Evolutionary conservation across 768 basidiomycete species (phyloP).

Genomic region (Serendipita vermifera): DNA sequence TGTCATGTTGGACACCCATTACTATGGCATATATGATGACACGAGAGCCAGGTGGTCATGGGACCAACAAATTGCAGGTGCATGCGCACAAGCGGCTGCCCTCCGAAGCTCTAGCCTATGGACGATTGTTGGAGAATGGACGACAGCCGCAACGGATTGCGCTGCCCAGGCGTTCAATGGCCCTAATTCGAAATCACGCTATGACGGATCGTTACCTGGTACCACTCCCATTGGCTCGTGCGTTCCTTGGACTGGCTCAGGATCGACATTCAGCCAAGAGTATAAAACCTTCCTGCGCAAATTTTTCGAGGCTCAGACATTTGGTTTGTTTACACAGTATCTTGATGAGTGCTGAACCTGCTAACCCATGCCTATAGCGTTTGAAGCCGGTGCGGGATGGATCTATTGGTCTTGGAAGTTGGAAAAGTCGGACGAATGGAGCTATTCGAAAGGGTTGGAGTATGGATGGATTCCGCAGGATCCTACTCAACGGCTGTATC

Average conservation of each 20-base stretch:
- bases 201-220: constrained; percentile 50
- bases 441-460: constrained; percentile 65
- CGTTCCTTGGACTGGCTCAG: constrained; percentile 54
- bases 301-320: constrained; percentile 78
- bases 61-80: constrained; percentile 45
- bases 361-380: not conserved
- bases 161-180: constrained; percentile 62
- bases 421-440: constrained; percentile 78
- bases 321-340: constrained; percentile 46
- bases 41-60: constrained; percentile 34
- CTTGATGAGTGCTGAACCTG: constrained; percentile 49
- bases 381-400: constrained; percentile 1
- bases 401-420: constrained; percentile 56
- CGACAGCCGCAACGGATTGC: constrained; percentile 34
- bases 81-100: constrained; percentile 36
- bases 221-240: constrained; percentile 64
- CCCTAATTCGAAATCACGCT: constrained; percentile 47
- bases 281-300: constrained; percentile 76
- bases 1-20: constrained; percentile 38
- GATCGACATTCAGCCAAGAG: constrained; percentile 52
- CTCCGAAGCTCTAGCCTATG: constrained; percentile 51
- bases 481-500: constrained; percentile 41
- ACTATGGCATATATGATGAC: constrained; percentile 10
- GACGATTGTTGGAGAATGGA: constrained; percentile 84
- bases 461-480: constrained; percentile 75